Conservation (phyloP, 208 protist species). For the Zelonia costaricensis region DNA sequence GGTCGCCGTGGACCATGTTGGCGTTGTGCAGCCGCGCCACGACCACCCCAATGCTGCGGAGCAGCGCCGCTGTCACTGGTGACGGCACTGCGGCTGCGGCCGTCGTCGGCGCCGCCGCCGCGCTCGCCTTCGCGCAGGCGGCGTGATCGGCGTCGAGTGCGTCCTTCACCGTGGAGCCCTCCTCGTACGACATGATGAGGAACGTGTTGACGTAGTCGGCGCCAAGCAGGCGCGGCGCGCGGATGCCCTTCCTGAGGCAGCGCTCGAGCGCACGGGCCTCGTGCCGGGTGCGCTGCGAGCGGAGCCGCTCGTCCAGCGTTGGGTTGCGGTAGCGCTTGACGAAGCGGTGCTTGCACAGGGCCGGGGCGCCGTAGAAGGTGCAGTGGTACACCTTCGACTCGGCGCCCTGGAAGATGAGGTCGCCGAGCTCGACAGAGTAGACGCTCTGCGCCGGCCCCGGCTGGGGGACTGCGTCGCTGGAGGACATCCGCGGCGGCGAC, state of each 20-base stretch:
- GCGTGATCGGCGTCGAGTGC: conserved; percentile 45
- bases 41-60: conserved; percentile 82
- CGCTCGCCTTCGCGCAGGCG: neutral
- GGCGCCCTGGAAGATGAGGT: conserved; percentile 66
- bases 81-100: conserved; percentile 9
- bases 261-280: conserved; percentile 74
- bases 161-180: conserved; percentile 68
- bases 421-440: conserved; percentile 18
- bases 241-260: conserved; percentile 63
- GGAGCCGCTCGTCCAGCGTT: conserved; percentile 71
- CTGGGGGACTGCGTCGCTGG: conserved; percentile 1
- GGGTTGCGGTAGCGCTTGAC: conserved; percentile 76
- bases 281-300: conserved; percentile 74
- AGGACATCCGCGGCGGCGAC: neutral
- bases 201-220: conserved; percentile 52
- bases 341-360: conserved; percentile 81
- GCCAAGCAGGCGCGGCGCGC: conserved; percentile 57
- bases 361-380: conserved; percentile 56
- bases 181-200: conserved; percentile 86
- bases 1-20: conserved; percentile 96
- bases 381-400: conserved; percentile 80
- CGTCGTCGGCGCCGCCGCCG: neutral
- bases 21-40: conserved; percentile 92
- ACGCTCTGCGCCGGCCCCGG: conserved; percentile 1
- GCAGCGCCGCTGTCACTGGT: conserved; percentile 32